These are phyloP conservation scores for Fusarium poae DNA, from an alignment of 2,329 filamentous ascomycete genomes.

Conservation along the genomic window DNA sequence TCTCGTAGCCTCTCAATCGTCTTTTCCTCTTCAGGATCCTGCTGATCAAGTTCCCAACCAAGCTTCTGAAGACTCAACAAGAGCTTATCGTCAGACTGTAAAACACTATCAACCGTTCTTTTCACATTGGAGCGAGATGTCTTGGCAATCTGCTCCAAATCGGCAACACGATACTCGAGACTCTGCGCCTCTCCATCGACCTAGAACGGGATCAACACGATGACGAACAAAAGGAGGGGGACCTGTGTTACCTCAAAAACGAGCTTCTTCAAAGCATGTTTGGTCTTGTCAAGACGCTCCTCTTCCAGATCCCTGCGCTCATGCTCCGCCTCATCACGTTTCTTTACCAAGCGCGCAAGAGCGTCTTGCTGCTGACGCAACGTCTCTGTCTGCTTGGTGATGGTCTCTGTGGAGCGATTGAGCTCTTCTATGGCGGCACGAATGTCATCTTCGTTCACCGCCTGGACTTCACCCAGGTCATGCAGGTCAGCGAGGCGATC, in stretches of 20 bases:
- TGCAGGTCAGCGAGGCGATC: slow-evolving; percentile 60
- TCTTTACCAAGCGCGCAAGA: slow-evolving; percentile 64
- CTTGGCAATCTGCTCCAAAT: slow-evolving; percentile 65
- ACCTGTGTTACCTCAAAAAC: slow-evolving; percentile 55
- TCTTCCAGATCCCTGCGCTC: slow-evolving; percentile 51
- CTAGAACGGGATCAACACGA: slow-evolving; percentile 46
- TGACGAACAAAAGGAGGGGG: neutral
- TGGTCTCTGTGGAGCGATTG: slow-evolving; percentile 72
- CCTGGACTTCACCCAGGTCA: slow-evolving; percentile 62
- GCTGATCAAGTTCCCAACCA: slow-evolving; percentile 69
- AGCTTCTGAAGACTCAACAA: slow-evolving; percentile 75
- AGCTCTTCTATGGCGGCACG: slow-evolving; percentile 72
- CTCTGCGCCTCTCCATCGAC: slow-evolving; percentile 63
- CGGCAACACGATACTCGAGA: slow-evolving; percentile 61
- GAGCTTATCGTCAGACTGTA: slow-evolving; percentile 74
- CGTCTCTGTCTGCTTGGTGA: slow-evolving; percentile 72
- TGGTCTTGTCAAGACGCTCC: slow-evolving; percentile 48
- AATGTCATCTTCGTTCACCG: slow-evolving; percentile 71
- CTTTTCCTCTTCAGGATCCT: slow-evolving; percentile 64
- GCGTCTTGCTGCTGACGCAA: slow-evolving; percentile 73
- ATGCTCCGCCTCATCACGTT: slow-evolving; percentile 49
- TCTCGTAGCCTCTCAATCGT: slow-evolving; percentile 70
- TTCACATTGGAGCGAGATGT: slow-evolving; percentile 60
- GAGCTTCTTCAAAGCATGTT: slow-evolving; percentile 58
- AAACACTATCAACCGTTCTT: slow-evolving; percentile 62